Conservation (phyloP, 305 asterid species). For the Coffea humblotiana region DNA sequence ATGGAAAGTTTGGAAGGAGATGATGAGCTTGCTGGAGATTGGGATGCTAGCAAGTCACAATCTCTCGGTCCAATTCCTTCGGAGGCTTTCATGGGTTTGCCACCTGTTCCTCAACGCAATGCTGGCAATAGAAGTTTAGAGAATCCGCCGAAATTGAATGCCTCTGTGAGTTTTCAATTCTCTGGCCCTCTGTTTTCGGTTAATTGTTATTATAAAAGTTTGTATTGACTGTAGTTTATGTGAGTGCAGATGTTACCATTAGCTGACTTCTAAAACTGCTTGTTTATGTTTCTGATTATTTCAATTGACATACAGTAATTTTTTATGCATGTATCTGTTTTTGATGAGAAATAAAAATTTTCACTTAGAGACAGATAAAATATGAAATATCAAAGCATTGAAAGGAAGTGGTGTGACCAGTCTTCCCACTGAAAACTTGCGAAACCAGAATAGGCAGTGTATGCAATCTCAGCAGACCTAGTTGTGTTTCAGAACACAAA, state of each 20-base stretch:
- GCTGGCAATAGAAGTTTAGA: conserved; percentile 6
- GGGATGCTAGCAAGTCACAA: conserved; percentile 54
- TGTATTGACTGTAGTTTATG: background rate
- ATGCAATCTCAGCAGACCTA: background rate
- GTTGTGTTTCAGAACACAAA: background rate
- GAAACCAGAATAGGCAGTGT: background rate
- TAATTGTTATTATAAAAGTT: background rate
- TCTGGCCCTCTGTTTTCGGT: background rate
- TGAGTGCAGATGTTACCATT: background rate
- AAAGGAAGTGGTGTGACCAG: background rate
- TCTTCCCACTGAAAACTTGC: background rate
- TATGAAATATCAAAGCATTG: background rate
- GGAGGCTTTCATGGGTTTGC: conserved; percentile 37
- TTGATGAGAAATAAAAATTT: background rate
- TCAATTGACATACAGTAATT: background rate
- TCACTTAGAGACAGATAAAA: background rate
- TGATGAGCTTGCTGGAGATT: conserved; percentile 47
- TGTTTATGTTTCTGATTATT: background rate
- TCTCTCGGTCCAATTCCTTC: conserved; percentile 62
- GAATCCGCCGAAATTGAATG: conserved; percentile 21
- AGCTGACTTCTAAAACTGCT: background rate
- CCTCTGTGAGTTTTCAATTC: conserved; percentile 47
- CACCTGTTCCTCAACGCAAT: conserved; percentile 24
- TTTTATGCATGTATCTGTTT: background rate
- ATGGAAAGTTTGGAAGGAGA: conserved; percentile 59